phyloP scores from a whole-genome alignment of 306 rosid genomes.

The Rubus idaeus region DNA sequence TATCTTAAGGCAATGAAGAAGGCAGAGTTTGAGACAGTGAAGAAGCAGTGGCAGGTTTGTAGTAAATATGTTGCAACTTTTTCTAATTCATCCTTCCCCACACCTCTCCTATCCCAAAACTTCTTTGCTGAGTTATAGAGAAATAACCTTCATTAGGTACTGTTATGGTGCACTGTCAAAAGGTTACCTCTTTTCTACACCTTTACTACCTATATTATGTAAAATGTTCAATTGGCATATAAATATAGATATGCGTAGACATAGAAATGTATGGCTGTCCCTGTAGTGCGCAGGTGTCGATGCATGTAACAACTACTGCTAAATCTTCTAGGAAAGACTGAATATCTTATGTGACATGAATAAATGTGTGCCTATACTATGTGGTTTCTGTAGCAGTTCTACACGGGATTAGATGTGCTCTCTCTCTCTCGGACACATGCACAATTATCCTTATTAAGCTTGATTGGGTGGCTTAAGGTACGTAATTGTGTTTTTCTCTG shows the following conservation, averaged over 20 bases:
- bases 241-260: not conserved
- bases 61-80: slow-evolving; percentile 11
- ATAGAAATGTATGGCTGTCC: not conserved
- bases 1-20: slow-evolving; percentile 60
- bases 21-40: slow-evolving; percentile 78
- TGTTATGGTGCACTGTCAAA: not conserved
- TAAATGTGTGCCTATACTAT: not conserved
- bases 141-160: not conserved
- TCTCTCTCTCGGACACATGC: not conserved
- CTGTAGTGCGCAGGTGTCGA: not conserved
- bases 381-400: not conserved
- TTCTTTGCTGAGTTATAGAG: not conserved
- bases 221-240: not conserved
- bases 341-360: not conserved
- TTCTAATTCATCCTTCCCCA: not conserved
- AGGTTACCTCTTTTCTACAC: not conserved
- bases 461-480: slow-evolving; percentile 17
- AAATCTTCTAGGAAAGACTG: not conserved
- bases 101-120: not conserved
- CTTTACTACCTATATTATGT: not conserved
- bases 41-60: slow-evolving; percentile 97
- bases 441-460: not conserved
- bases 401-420: not conserved
- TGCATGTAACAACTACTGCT: not conserved
- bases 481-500: slow-evolving; percentile 24